phyloP scores from a whole-genome alignment of 164 flowering plant species.

The Magnolia changhungtana region DNA sequence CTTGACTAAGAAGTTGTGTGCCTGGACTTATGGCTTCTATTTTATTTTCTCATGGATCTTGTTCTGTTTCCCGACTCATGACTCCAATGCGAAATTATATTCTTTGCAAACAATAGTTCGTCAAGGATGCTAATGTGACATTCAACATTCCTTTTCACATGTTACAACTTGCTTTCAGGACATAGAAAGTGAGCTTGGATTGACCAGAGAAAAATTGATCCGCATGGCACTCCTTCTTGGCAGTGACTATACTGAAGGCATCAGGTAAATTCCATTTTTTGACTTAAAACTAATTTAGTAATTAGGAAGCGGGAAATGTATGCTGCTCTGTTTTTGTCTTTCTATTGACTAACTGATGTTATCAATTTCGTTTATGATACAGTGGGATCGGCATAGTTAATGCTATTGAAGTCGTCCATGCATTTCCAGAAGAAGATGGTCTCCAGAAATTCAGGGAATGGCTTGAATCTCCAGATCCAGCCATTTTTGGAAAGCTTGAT shows the following conservation, averaged over 20 bases:
- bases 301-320: neutral
- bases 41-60: neutral
- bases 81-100: no score
- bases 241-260: constrained; percentile 97
- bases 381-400: constrained; percentile 87
- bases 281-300: constrained; percentile 1
- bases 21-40: no score
- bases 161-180: constrained; percentile 47
- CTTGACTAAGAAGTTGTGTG: no score
- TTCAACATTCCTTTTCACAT: constrained; percentile 1
- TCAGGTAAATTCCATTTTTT: constrained; percentile 49
- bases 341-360: neutral
- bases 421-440: constrained; percentile 94
- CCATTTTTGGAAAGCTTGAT: constrained; percentile 57
- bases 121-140: neutral
- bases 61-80: neutral
- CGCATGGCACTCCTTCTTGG: constrained; percentile 96
- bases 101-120: neutral
- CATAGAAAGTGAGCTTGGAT: constrained; percentile 84
- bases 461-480: constrained; percentile 97
- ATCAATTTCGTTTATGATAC: constrained; percentile 3
- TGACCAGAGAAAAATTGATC: constrained; percentile 67
- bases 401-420: constrained; percentile 94
- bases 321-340: neutral
- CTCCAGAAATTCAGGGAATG: constrained; percentile 85